These are phyloP conservation scores for Picea glauca DNA, from an alignment of 75 land plant species.

Conservation along the genomic window DNA sequence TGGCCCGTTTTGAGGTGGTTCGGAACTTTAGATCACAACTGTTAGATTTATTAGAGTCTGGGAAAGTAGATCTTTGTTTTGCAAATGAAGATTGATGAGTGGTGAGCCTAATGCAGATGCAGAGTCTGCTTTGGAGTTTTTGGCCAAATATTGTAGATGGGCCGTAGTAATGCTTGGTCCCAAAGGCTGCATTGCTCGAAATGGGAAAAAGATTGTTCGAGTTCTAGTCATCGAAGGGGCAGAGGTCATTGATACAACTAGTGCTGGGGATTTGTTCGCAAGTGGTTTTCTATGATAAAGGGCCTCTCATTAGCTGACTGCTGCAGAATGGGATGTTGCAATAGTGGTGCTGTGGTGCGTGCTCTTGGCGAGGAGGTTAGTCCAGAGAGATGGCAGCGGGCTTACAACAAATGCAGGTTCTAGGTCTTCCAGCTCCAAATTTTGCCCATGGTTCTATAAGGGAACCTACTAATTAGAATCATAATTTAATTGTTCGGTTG, in stretches of 20 bases:
- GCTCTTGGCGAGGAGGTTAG: constrained; percentile 87
- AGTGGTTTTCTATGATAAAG: constrained; percentile 81
- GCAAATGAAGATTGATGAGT: constrained; percentile 98
- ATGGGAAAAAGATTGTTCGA: constrained; percentile 70
- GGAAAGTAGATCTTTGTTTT: constrained; percentile 84
- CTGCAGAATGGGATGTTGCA: constrained; percentile 77
- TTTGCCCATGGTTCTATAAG: neutral
- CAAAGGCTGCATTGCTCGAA: constrained; percentile 86
- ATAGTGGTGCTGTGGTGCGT: constrained; percentile 77
- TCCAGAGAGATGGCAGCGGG: constrained; percentile 79
- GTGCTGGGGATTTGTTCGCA: constrained; percentile 94
- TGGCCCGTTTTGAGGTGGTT: constrained; percentile 98
- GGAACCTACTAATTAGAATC: too few relatives aligned
- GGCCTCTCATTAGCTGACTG: constrained; percentile 74
- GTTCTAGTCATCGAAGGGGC: constrained; percentile 59
- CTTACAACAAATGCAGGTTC: constrained; percentile 67
- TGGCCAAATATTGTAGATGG: constrained; percentile 64
- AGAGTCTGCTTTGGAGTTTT: constrained; percentile 58
- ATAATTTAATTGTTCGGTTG: too few relatives aligned
- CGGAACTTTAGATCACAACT: constrained; percentile 61
- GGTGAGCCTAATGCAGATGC: constrained; percentile 49
- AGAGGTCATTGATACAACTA: constrained; percentile 74
- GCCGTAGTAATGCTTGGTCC: constrained; percentile 87
- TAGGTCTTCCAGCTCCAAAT: constrained; percentile 47
- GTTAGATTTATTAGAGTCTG: constrained; percentile 58